Evolutionary conservation across 23 red algal species (phyloP).

Genomic region (Gracilaria gracilis): DNA sequence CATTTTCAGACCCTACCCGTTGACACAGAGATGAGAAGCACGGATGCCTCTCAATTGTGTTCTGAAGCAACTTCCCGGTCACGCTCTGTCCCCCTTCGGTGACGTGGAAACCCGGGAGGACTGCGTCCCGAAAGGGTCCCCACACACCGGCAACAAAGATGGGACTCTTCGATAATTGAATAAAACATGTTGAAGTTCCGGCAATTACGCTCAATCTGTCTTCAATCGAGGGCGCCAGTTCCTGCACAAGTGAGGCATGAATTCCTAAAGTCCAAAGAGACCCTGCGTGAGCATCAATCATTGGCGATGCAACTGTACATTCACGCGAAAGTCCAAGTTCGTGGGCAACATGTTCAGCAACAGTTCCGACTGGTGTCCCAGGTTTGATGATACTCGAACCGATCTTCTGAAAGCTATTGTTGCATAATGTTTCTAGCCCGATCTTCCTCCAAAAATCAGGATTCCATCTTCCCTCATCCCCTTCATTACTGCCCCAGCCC

Average conservation of each 20-base stretch:
- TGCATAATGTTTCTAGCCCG: conserved; percentile 47
- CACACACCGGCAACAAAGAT: conserved; percentile 83
- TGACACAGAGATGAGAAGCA: conserved; percentile 9
- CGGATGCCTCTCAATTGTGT: conserved; percentile 38
- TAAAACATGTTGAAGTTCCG: conserved; percentile 87
- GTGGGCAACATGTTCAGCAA: conserved; percentile 11
- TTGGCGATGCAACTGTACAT: conserved; percentile 64
- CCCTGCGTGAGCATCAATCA: conserved; percentile 91
- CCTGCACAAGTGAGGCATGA: not conserved
- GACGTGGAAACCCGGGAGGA: conserved; percentile 75
- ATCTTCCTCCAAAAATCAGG: conserved; percentile 56
- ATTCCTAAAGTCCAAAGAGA: conserved; percentile 74
- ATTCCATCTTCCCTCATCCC: conserved; percentile 56
- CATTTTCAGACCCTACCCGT: conserved; percentile 25
- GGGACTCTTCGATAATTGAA: conserved; percentile 56
- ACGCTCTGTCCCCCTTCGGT: conserved; percentile 88
- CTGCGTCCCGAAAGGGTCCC: conserved; percentile 83
- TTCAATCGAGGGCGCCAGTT: conserved; percentile 7
- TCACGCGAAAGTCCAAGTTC: conserved; percentile 34
- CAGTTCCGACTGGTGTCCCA: conserved; percentile 25
- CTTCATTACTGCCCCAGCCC: conserved; percentile 68
- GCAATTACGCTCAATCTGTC: conserved; percentile 69
- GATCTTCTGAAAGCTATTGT: conserved; percentile 39
- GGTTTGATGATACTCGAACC: conserved; percentile 37
- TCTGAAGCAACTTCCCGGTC: conserved; percentile 81